phyloP scores from a whole-genome alignment of 192 early-diverging fungal species.

The Phycomyces nitens region DNA sequence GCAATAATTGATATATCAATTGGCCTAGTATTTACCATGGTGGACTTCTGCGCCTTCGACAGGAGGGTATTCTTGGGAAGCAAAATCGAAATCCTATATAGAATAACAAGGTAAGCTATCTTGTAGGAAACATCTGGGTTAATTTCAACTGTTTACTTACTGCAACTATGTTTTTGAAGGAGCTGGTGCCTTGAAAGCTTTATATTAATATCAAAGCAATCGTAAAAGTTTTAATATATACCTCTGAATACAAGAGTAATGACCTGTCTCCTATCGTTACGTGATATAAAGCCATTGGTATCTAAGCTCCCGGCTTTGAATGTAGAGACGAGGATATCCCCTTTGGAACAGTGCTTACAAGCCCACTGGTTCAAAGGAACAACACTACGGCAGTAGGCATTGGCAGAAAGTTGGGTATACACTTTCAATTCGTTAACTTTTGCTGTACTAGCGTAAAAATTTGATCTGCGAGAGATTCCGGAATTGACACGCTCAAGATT shows the following conservation, averaged over 20 bases:
- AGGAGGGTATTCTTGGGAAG: slow-evolving; percentile 13
- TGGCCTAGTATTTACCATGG: slow-evolving; percentile 1
- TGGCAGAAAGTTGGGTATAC: slow-evolving; percentile 16
- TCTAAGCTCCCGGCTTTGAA: slow-evolving; percentile 13
- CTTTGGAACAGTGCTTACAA: slow-evolving; percentile 17
- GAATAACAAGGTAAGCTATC: neutral
- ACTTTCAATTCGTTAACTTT: slow-evolving; percentile 2
- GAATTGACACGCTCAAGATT: too few species aligned
- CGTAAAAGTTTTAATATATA: too few species aligned
- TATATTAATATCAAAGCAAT: slow-evolving; percentile 3
- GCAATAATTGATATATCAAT: neutral
- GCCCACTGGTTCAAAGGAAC: neutral
- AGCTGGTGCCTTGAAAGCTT: neutral
- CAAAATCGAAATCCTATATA: slow-evolving; percentile 15
- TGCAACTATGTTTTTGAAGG: slow-evolving; percentile 1
- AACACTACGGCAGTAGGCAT: slow-evolving; percentile 20
- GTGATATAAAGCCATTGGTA: slow-evolving; percentile 20
- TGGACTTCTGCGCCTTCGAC: slow-evolving; percentile 19
- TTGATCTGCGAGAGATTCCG: too few species aligned
- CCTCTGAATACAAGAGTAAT: slow-evolving; percentile 27
- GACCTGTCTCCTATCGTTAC: slow-evolving; percentile 8
- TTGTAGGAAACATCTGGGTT: neutral
- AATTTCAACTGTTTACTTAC: slow-evolving; percentile 4
- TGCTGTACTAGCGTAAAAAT: slow-evolving; percentile 1
- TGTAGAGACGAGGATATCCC: slow-evolving; percentile 2